Percentiles rank a stretch among this genome's conserved stretches.
phyloP scores from a whole-genome alignment of 345 rosid genomes.

The Acer campestre region DNA sequence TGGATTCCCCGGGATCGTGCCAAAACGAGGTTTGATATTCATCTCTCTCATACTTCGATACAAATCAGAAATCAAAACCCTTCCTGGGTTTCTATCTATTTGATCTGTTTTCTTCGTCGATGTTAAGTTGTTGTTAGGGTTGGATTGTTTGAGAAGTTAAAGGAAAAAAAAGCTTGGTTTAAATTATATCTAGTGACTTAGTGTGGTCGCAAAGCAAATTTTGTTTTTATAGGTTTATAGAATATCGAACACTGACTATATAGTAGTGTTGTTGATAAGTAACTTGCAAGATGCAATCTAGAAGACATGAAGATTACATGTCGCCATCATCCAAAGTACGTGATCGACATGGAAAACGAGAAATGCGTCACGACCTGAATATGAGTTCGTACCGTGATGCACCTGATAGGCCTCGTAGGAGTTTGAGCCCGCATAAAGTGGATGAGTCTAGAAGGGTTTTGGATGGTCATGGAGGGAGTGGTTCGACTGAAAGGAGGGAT shows the following conservation, averaged over 20 bases:
- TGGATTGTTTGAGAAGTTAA: too few species aligned
- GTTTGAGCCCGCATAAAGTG: slow-evolving; percentile 40
- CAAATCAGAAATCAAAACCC: slow-evolving; percentile 12
- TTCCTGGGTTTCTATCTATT: slow-evolving; percentile 20
- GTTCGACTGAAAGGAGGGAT: slow-evolving; percentile 38
- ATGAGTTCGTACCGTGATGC: slow-evolving; percentile 23
- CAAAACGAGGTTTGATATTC: slow-evolving; percentile 28
- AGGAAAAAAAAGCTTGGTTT: neutral
- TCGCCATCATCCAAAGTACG: slow-evolving; percentile 36
- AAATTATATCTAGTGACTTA: slow-evolving; percentile 1
- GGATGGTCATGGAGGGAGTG: slow-evolving; percentile 27
- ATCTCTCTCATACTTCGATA: neutral
- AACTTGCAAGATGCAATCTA: slow-evolving; percentile 45
- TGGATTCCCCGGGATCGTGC: slow-evolving; percentile 17
- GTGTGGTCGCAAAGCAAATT: neutral
- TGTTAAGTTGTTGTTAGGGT: neutral
- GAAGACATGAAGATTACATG: slow-evolving; percentile 39
- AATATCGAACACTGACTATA: neutral
- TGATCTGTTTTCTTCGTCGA: slow-evolving; percentile 4
- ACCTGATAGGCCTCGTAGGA: slow-evolving; percentile 35
- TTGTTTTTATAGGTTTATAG: neutral
- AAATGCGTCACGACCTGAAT: slow-evolving; percentile 25
- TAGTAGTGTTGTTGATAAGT: slow-evolving; percentile 12
- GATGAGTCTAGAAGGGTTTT: slow-evolving; percentile 38
- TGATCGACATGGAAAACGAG: slow-evolving; percentile 31